These are phyloP conservation scores for Clitopilus hobsonii DNA, from an alignment of 768 basidiomycete species.

Conservation along the genomic window DNA sequence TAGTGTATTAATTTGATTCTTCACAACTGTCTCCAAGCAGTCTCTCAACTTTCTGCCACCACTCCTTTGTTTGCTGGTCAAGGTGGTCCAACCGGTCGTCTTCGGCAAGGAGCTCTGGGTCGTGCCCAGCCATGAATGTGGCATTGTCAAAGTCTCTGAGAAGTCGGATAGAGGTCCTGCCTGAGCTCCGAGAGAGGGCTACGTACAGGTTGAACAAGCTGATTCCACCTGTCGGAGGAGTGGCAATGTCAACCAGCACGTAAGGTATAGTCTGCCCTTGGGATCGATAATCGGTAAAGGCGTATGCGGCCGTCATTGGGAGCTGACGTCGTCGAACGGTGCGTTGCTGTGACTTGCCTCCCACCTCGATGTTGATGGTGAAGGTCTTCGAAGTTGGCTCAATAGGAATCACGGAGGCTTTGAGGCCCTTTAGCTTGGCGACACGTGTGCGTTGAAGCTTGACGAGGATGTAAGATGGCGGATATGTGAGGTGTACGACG, in stretches of 20 bases:
- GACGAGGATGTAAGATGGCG: constrained; percentile 26
- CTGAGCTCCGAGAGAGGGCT: neutral
- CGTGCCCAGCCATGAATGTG: neutral
- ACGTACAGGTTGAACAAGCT: neutral
- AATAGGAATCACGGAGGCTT: constrained; percentile 25
- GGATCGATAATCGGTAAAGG: constrained; percentile 21
- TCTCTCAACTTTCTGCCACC: neutral
- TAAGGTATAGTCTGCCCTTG: neutral
- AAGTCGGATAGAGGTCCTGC: neutral
- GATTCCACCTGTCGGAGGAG: neutral
- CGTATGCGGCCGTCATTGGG: constrained; percentile 28
- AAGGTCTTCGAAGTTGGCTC: constrained; percentile 16
- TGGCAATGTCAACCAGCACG: neutral
- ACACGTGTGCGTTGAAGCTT: constrained; percentile 22
- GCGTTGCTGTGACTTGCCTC: neutral
- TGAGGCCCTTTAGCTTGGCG: constrained; percentile 19
- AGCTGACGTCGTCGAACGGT: constrained; percentile 13
- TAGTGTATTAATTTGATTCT: too few species aligned
- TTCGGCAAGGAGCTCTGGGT: neutral
- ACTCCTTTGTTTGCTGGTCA: too few species aligned
- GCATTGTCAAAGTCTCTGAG: neutral
- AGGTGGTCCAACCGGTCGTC: neutral
- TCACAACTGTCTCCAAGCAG: too few species aligned
- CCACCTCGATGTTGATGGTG: constrained; percentile 7
- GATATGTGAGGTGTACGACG: constrained; percentile 18